phyloP scores from a whole-genome alignment of 768 basidiomycete species.

The Termitomyces sp. region DNA sequence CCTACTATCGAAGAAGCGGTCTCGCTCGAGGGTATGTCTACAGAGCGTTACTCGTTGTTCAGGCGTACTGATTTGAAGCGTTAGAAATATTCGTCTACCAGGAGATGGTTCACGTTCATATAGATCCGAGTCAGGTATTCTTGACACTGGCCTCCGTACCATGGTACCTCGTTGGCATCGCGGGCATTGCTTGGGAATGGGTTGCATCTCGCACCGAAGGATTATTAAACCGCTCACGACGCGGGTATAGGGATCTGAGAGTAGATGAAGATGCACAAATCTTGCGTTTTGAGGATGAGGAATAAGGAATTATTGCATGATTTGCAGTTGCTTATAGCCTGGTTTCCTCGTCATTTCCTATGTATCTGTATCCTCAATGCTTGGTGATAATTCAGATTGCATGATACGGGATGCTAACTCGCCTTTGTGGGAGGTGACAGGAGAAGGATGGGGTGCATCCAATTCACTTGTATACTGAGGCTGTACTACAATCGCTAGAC shows the following conservation, averaged over 20 bases:
- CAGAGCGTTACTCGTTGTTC: neutral
- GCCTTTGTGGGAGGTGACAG: neutral
- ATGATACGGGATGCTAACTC: neutral
- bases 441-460: neutral
- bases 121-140: slow-evolving; percentile 31
- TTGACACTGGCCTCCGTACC: slow-evolving; percentile 88
- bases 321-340: neutral
- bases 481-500: neutral
- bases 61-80: slow-evolving; percentile 5
- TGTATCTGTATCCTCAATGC: neutral
- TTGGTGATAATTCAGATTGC: neutral
- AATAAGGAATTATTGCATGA: slow-evolving; percentile 17
- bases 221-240: slow-evolving; percentile 37
- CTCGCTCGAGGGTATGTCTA: slow-evolving; percentile 57
- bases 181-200: slow-evolving; percentile 68
- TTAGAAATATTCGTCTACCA: slow-evolving; percentile 74
- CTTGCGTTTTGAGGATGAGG: slow-evolving; percentile 79
- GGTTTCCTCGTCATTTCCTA: neutral
- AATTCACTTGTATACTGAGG: neutral
- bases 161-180: slow-evolving; percentile 81
- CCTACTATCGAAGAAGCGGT: slow-evolving; percentile 76
- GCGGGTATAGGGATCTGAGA: slow-evolving; percentile 73
- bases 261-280: slow-evolving; percentile 89
- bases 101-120: slow-evolving; percentile 36
- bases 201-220: slow-evolving; percentile 43